Percentiles rank a stretch among this genome's conserved stretches.
Conservation (phyloP, 129 eudicot genomes). For the Tanacetum coccineum region DNA sequence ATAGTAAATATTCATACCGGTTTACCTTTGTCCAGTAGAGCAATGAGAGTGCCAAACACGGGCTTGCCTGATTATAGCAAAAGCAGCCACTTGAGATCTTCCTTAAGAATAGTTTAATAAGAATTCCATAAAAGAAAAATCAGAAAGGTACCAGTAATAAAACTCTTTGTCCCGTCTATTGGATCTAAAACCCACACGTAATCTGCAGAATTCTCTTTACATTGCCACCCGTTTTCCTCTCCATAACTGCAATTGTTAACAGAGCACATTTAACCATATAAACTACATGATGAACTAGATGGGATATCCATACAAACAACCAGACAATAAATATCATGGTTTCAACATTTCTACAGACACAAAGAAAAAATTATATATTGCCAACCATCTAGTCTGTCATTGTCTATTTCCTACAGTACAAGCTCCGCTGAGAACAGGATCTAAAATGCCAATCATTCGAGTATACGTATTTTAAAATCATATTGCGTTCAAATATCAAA, state of each 20-base stretch:
- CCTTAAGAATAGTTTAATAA: background rate
- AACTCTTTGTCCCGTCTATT: constrained; percentile 94
- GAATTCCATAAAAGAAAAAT: background rate
- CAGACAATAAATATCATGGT: constrained; percentile 8
- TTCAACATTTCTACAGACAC: background rate
- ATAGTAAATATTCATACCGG: constrained; percentile 67
- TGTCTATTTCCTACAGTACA: background rate
- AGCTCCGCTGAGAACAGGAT: background rate
- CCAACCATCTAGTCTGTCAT: background rate
- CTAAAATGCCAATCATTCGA: background rate
- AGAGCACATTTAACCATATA: constrained; percentile 2
- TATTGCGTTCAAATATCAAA: background rate
- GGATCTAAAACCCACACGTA: constrained; percentile 99
- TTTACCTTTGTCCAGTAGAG: constrained; percentile 78
- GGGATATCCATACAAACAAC: constrained; percentile 5
- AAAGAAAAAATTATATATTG: background rate
- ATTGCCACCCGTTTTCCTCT: constrained; percentile 97
- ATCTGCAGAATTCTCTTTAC: constrained; percentile 77
- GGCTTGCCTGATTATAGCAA: constrained; percentile 69
- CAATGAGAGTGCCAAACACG: constrained; percentile 92
- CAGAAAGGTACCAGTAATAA: constrained; percentile 70
- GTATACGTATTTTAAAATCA: background rate
- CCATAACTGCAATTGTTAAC: constrained; percentile 62
- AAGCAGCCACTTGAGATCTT: constrained; percentile 7
- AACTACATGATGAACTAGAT: constrained; percentile 6